A percentile compares a stretch with the other conserved stretches of the same genome.
Conservation (phyloP, 2,329 filamentous ascomycete species). For the Thielaviopsis punctulata region DNA sequence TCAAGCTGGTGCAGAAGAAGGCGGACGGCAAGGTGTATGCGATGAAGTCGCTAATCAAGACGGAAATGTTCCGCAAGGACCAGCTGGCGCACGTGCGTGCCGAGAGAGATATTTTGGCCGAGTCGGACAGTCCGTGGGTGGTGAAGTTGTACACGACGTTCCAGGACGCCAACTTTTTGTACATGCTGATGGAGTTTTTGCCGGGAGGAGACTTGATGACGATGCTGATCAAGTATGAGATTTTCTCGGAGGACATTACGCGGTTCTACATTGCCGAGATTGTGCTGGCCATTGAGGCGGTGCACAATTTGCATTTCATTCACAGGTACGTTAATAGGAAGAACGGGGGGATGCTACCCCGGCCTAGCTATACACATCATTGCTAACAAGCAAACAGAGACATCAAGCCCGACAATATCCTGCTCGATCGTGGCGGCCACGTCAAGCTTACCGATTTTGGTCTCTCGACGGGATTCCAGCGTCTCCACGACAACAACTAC, state of each 20-base stretch:
- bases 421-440: constrained; percentile 59
- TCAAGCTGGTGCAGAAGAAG: constrained; percentile 93
- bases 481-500: constrained; percentile 61
- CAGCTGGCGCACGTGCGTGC: constrained; percentile 94
- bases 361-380: neutral
- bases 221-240: constrained; percentile 99
- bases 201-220: constrained; percentile 98
- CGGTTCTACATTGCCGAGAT: constrained; percentile 99
- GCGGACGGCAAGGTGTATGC: constrained; percentile 94
- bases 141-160: constrained; percentile 98
- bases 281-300: constrained; percentile 92
- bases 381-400: constrained; percentile 28
- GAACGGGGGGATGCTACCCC: too few species aligned
- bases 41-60: constrained; percentile 95
- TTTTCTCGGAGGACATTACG: constrained; percentile 97
- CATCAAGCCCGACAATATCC: constrained; percentile 70
- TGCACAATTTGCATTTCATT: constrained; percentile 95
- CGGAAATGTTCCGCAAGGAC: constrained; percentile 99
- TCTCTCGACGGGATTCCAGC: constrained; percentile 63
- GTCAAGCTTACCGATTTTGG: constrained; percentile 73
- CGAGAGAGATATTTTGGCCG: constrained; percentile 91
- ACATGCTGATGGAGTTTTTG: constrained; percentile 99
- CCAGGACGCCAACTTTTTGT: constrained; percentile 88
- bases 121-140: constrained; percentile 98
- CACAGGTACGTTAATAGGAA: constrained; percentile 71